Conservation (phyloP, 495 filamentous ascomycete species). For the Extremus antarcticus region DNA sequence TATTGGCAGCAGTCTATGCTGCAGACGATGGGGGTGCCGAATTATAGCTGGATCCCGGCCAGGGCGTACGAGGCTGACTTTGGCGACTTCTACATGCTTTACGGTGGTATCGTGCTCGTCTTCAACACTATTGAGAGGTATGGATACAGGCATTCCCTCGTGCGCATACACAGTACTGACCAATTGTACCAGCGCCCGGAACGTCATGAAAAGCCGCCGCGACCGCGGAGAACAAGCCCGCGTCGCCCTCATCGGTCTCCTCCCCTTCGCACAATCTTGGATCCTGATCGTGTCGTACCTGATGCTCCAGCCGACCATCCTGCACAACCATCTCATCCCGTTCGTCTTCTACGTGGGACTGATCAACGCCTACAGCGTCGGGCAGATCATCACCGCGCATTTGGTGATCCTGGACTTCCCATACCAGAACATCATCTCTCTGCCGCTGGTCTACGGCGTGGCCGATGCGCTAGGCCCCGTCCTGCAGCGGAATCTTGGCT, state of each 20-base stretch:
- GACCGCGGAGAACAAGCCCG: conserved; percentile 57
- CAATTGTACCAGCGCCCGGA: conserved; percentile 45
- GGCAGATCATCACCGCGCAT: conserved; percentile 89
- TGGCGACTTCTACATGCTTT: conserved; percentile 88
- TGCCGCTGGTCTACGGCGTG: conserved; percentile 58
- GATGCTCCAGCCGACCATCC: conserved; percentile 69
- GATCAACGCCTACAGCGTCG: conserved; percentile 81
- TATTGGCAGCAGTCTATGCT: conserved; percentile 88
- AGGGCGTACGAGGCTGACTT: conserved; percentile 66
- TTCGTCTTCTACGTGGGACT: conserved; percentile 80
- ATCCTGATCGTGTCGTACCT: conserved; percentile 64
- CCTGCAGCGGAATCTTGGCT: conserved; percentile 44
- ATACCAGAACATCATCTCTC: conserved; percentile 68
- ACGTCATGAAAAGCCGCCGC: conserved; percentile 71
- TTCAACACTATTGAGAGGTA: conserved; percentile 65
- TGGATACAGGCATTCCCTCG: neutral
- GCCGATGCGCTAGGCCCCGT: conserved; percentile 66
- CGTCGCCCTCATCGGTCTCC: conserved; percentile 65
- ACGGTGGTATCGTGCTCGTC: conserved; percentile 69
- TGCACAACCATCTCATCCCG: conserved; percentile 70
- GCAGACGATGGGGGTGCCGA: conserved; percentile 54
- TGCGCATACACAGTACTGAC: neutral
- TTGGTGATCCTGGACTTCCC: conserved; percentile 76
- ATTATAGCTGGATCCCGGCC: conserved; percentile 51
- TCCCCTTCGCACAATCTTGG: conserved; percentile 71